Evolutionary conservation across 305 asterid genomes (phyloP).

Genomic region (Solanum hybrid): DNA sequence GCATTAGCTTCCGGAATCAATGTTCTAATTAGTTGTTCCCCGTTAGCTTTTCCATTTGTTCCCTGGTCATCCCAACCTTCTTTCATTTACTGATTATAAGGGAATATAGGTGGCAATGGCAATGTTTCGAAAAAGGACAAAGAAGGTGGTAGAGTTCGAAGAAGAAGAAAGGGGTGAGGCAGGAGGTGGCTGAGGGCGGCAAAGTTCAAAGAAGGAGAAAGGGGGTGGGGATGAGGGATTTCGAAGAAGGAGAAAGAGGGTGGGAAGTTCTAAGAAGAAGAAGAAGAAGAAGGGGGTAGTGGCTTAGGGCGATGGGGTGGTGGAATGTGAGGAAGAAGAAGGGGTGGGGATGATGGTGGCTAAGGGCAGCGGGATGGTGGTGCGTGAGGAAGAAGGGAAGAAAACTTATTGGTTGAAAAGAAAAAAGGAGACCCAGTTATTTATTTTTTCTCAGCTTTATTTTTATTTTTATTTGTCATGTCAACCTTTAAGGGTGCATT

Average conservation of each 20-base stretch:
- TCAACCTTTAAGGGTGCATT: not conserved
- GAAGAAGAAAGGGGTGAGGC: not conserved
- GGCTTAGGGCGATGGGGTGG: not conserved
- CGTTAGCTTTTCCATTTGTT: not conserved
- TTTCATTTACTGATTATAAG: not conserved
- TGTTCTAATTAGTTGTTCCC: not conserved
- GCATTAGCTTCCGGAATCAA: not conserved
- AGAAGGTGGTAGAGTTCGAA: not conserved
- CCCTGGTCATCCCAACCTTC: not conserved
- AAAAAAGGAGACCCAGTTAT: not conserved
- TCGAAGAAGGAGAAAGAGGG: not conserved
- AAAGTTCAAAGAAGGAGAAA: not conserved
- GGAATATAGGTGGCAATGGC: not conserved
- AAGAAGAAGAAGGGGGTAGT: not conserved
- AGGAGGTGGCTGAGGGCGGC: not conserved
- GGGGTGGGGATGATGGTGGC: not conserved
- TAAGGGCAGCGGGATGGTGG: not conserved
- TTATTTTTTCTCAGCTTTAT: not conserved
- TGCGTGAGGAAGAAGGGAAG: not conserved
- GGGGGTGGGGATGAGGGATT: not conserved
- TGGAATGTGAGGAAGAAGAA: not conserved
- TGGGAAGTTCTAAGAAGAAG: not conserved
- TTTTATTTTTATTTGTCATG: not conserved
- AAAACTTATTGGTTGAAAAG: not conserved
- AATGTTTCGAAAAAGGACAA: not conserved